phyloP scores from a whole-genome alignment of 345 rosid species.

The Eutrema heterophyllum region DNA sequence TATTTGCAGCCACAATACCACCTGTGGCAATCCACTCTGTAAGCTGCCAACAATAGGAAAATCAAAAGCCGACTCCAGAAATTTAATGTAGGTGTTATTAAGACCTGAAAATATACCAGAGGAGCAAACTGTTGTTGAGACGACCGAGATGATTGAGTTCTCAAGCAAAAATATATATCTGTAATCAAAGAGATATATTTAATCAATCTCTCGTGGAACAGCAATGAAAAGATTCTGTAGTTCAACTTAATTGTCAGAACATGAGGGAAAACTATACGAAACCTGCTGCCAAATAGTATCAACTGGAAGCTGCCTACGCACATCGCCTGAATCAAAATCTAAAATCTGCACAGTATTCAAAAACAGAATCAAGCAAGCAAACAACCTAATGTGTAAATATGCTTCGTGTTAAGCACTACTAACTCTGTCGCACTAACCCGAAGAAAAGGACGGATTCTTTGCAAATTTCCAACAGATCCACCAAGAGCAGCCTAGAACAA shows the following conservation, averaged over 20 bases:
- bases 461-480: conserved; percentile 86
- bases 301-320: conserved; percentile 83
- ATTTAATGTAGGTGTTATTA: not conserved
- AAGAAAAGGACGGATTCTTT: conserved; percentile 76
- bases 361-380: not conserved
- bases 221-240: not conserved
- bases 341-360: conserved; percentile 43
- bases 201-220: not conserved
- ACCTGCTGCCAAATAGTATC: conserved; percentile 99
- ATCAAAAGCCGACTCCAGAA: conserved; percentile 7
- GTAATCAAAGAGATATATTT: conserved; percentile 12
- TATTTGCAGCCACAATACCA: conserved; percentile 54
- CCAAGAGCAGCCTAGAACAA: conserved; percentile 76
- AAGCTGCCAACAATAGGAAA: conserved; percentile 50
- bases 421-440: conserved; percentile 51
- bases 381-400: not conserved
- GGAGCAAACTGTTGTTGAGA: conserved; percentile 74
- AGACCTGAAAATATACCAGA: conserved; percentile 44
- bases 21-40: conserved; percentile 76
- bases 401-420: not conserved
- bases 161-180: conserved; percentile 90
- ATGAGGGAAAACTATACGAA: conserved; percentile 5
- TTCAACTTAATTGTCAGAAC: not conserved
- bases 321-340: conserved; percentile 76
- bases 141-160: conserved; percentile 69